phyloP scores from a whole-genome alignment of 1,139 yeast species.

The Yamadazyma siamensis region DNA sequence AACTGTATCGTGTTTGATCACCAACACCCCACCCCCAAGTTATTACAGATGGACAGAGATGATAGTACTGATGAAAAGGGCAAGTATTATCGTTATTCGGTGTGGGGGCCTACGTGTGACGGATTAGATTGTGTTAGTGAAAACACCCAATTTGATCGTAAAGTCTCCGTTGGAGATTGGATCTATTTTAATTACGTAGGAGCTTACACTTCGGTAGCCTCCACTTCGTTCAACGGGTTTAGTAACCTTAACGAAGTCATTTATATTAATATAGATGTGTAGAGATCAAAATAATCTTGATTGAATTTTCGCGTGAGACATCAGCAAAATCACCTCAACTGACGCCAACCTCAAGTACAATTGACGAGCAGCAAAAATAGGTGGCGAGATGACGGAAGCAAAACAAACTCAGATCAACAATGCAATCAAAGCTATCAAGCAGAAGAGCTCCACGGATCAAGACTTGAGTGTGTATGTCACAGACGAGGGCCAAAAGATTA shows the following conservation, averaged over 20 bases:
- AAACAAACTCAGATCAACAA: slow-evolving; percentile 54
- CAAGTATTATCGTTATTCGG: slow-evolving; percentile 49
- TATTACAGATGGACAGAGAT: slow-evolving; percentile 36
- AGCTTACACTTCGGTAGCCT: slow-evolving; percentile 92
- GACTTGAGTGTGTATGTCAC: slow-evolving; percentile 58
- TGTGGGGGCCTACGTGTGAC: slow-evolving; percentile 99
- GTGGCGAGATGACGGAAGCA: neutral
- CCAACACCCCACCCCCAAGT: slow-evolving; percentile 70
- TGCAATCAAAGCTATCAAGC: slow-evolving; percentile 70
- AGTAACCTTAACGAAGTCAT: slow-evolving; percentile 56
- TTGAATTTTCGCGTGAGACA: no score
- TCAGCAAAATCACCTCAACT: no score
- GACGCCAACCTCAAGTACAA: neutral
- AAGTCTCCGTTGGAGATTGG: slow-evolving; percentile 88
- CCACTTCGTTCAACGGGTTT: slow-evolving; percentile 88
- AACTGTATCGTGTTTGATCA: slow-evolving; percentile 93
- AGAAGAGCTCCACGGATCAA: slow-evolving; percentile 17
- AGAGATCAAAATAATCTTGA: no score
- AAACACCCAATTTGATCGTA: slow-evolving; percentile 49
- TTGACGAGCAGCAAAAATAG: neutral
- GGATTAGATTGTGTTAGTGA: slow-evolving; percentile 83
- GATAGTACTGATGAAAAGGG: slow-evolving; percentile 20
- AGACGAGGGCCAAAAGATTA: slow-evolving; percentile 65
- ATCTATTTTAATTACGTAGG: slow-evolving; percentile 80
- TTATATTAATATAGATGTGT: slow-evolving; percentile 41